phyloP scores from a whole-genome alignment of 2,329 filamentous ascomycete genomes.

The Colletotrichum sojae region DNA sequence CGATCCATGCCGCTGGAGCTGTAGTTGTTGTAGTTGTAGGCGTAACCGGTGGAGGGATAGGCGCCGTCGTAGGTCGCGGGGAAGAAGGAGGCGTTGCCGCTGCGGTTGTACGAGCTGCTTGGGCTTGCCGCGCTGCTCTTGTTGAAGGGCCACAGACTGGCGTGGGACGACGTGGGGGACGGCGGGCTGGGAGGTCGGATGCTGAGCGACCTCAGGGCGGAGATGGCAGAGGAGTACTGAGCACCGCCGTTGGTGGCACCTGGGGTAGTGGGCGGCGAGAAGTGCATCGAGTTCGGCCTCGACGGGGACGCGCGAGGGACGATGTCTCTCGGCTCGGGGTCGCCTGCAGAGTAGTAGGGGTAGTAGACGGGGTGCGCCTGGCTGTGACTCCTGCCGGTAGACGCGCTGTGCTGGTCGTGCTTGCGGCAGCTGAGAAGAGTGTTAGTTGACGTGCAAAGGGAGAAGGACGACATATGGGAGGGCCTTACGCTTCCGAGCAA shows the following conservation, averaged over 20 bases:
- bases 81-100: constrained; percentile 56
- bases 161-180: constrained; percentile 62
- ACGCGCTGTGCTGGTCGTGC: constrained; percentile 55
- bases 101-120: constrained; percentile 65
- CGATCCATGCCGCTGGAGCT: constrained; percentile 61
- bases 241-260: constrained; percentile 43
- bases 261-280: constrained; percentile 66
- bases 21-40: constrained; percentile 60
- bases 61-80: constrained; percentile 68
- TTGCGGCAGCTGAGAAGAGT: constrained; percentile 63
- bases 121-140: constrained; percentile 67
- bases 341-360: constrained; percentile 60
- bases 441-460: constrained; percentile 28
- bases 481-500: constrained; percentile 71
- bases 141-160: constrained; percentile 68
- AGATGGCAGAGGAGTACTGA: constrained; percentile 66
- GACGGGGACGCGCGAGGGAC: constrained; percentile 75
- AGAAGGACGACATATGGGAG: constrained; percentile 47
- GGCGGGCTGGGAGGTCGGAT: constrained; percentile 69
- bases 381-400: constrained; percentile 34
- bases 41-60: constrained; percentile 53
- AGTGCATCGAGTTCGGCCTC: constrained; percentile 68
- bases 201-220: constrained; percentile 68
- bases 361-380: constrained; percentile 48
- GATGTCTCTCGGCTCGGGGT: constrained; percentile 72